Base-by-base conservation (phyloP, 2,329 filamentous ascomycete genomes). In the Magnaporthales sp. region DNA sequence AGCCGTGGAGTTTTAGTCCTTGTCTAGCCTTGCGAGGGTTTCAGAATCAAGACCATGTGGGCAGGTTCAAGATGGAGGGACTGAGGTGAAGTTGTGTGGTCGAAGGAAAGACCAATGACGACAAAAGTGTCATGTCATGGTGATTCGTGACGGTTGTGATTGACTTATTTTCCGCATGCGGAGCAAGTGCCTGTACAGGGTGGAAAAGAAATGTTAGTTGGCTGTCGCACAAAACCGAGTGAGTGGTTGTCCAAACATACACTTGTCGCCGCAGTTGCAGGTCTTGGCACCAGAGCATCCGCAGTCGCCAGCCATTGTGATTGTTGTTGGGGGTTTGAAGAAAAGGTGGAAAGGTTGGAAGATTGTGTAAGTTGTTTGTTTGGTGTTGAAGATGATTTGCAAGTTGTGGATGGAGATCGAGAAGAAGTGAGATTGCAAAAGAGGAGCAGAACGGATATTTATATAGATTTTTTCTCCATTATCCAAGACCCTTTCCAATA, bases 291-390 rank as follows among this genome's bases (percentile, higher is more conserved):
- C 63, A 26, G 63, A 64, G 63, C 63, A 64, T 46, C 63, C 63
- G 63, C 63, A 64, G 63, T 64, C 27, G 63, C 63, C 63, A 64
- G 63, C 63, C 63, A 64, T 64, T 64, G 63, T 64, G 63, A 51
- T 29, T 51, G 46, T 46, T 27, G 63, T 22, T 64, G 22, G 24
- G 24, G 11, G 54, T 32, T 24, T 62, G 27, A 32, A 27, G 3
- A 32, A 29, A 29, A n/a, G 22, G 10, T 6, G 60, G 8, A 9
- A 27, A 8, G 9, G 22, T 56, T 64, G 8, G 22, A n/a, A 27
- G 26, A 19, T n/a, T 64, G 24, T 56, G 22, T 51, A 24, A 15
- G n/a, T 26, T 56, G 63, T 4, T 64, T 64, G 24, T 9, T 26
- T n/a, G 32, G 4, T n/a, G 29, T 10, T 22, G 26, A 9, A 30